phyloP scores from a whole-genome alignment of 176 grass and related monocot genomes.

The Zoysia pacifica region DNA sequence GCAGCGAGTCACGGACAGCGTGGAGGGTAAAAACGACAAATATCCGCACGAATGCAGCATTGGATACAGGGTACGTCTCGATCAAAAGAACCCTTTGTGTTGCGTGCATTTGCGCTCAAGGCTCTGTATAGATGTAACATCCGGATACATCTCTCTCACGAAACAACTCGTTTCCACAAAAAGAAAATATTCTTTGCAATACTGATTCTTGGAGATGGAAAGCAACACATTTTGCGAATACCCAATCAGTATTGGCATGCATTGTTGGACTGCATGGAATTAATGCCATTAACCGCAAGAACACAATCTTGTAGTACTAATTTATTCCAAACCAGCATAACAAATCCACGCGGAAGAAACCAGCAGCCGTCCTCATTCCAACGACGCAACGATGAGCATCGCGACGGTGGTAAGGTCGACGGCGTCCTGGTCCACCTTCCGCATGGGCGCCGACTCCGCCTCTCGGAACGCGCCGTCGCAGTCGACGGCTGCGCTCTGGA shows the following conservation, averaged over 20 bases:
- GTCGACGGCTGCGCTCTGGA: constrained; percentile 24
- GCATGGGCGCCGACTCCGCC: constrained; percentile 7
- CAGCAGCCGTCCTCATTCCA: not conserved
- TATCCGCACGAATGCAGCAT: not conserved
- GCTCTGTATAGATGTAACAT: not conserved
- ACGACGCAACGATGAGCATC: constrained; percentile 29
- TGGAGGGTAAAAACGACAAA: not conserved
- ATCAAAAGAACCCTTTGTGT: not conserved
- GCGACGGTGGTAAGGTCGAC: constrained; percentile 26
- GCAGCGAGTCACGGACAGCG: not conserved
- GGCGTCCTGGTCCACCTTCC: constrained; percentile 47
- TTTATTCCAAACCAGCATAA: not conserved
- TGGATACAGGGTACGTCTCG: not conserved
- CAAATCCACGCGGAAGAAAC: no score
- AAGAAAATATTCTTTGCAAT: no score
- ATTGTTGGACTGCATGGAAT: no score
- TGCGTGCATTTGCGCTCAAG: constrained; percentile 10
- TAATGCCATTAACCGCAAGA: no score
- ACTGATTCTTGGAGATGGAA: no score
- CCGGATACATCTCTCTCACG: no score
- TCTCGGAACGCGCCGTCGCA: constrained; percentile 42
- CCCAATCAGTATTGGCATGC: no score
- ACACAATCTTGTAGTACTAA: no score
- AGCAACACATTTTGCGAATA: no score
- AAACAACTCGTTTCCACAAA: no score